Evolutionary conservation across 1,139 yeast genomes (phyloP), one percentile per base, ranked within the genome.

Genomic region (Meyerozyma carpophila): DNA sequence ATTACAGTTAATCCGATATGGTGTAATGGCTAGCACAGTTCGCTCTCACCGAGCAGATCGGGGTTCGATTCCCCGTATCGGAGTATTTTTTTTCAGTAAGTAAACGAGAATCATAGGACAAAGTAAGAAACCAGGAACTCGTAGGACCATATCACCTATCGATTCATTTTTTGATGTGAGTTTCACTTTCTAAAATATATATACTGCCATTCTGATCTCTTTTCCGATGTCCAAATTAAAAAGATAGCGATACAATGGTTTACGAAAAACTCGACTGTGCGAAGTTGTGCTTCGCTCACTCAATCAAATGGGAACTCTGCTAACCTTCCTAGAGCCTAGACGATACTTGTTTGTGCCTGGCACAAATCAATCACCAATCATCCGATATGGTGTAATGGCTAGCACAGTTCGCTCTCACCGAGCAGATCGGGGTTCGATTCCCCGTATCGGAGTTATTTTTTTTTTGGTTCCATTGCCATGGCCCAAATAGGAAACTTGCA

Each of bases 41-140:
- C 62, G 54, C 62, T 59, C 61, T 59, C 63, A 55, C 56, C 55
- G 62, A 47, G 53, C 55, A 61, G 63, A 68, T 66, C 74, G 66
- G 75, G 73, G 75, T 69, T 69, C 75, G 70, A 69, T 66, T 69
- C 75, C 73, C 75, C 66, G 74, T 63, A 58, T 66, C 73, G 73
- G 74, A 68, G 68, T 43, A 32, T 47, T 50, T 48, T 47, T 27
- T 36, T 27, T 27, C 13, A 2, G 6, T 5, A 11, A 10, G 3
- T 11, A 10, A 11, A 27, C n/a, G 6, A 27, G 5, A n/a, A n/a
- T n/a, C n/a, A n/a, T n/a, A n/a, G n/a, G n/a, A n/a, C n/a, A n/a
- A n/a, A n/a, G n/a, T n/a, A n/a, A n/a, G n/a, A 26, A 16, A 16
- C 18, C 18, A 16, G 18, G 3, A 16, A 16, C 18, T 16, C 18